Evolutionary conservation across 2,329 filamentous ascomycete genomes (phyloP), one percentile per base, ranked within the genome.

Genomic region (Rutstroemia sp.): DNA sequence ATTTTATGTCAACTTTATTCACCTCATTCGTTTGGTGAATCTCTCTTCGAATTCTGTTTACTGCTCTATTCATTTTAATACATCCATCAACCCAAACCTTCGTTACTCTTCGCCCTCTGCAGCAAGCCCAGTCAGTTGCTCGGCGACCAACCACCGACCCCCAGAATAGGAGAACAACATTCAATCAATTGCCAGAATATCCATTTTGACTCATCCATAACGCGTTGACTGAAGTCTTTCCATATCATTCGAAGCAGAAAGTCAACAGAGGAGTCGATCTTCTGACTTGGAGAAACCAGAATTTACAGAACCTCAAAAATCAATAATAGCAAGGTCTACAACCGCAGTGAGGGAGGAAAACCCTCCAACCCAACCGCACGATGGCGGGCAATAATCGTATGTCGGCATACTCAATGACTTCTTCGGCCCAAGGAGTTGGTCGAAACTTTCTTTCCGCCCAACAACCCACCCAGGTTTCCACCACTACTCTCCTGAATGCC

Each of bases 401-500:
- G 63, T 87, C 85, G 63, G 83, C 86, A 78, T 87, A 85, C 69
- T 87, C 84, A 63, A 76, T 83, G 68, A 77, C 76, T 64, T 86
- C 83, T 63, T 82, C 87, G 62, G 83, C 85, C 48, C 74, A 81
- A 59, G 79, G 79, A 50, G 78, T 78, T 44, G 73, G 75, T 61
- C 78, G 81, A 64, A 78, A 76, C 61, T 72, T 76, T 48, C 77
- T 77, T 57, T 72, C 78, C 21, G 77, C 80, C 37, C 84, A 86
- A 66, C 82, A 90, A 67, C 79, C 88, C 9, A 76, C 86, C 47
- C 91, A 95, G 70, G 86, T 96, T 54, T 96, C 92, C 6, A 95
- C 92, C 2, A 96, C 92, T 1, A 95, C 91, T 0, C 81, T 97
- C 48, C 81, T 99, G 56, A 97, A 97, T 73, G 83, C 90, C 56